Conservation (phyloP, 2,329 filamentous ascomycete species). For the Parascedosporium putredinis region DNA sequence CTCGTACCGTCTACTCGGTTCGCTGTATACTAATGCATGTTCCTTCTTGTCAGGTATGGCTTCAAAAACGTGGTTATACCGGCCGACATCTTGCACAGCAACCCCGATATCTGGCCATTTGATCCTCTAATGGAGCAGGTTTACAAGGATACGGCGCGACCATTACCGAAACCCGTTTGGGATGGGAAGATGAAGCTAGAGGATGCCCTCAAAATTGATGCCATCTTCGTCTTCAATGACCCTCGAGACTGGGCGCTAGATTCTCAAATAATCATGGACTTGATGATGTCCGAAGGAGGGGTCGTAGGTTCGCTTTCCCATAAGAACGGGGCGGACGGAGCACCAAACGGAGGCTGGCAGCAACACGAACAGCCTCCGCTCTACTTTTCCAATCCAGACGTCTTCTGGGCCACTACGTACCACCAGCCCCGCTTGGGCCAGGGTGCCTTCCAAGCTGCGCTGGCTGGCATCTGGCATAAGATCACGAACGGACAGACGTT, state of each 20-base stretch:
- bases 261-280: constrained; percentile 70
- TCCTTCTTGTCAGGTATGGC: constrained; percentile 43
- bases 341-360: constrained; percentile 71
- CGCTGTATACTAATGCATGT: background rate
- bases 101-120: constrained; percentile 78
- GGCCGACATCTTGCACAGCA: constrained; percentile 65
- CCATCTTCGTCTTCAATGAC: constrained; percentile 90
- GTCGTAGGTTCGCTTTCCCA: constrained; percentile 69
- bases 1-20: background rate
- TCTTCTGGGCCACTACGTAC: constrained; percentile 81
- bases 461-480: constrained; percentile 69
- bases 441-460: constrained; percentile 75
- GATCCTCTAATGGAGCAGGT: constrained; percentile 52
- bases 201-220: constrained; percentile 64
- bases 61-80: constrained; percentile 78
- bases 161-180: constrained; percentile 40
- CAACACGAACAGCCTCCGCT: constrained; percentile 69
- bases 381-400: constrained; percentile 83
- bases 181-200: constrained; percentile 28
- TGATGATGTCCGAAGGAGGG: constrained; percentile 69
- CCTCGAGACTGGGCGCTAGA: constrained; percentile 94
- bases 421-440: constrained; percentile 81
- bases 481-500: constrained; percentile 56
- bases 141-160: constrained; percentile 47
- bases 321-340: constrained; percentile 53